Evolutionary conservation across 2,329 filamentous ascomycete species (phyloP).

Genomic region (Hirsutella thompsonii): DNA sequence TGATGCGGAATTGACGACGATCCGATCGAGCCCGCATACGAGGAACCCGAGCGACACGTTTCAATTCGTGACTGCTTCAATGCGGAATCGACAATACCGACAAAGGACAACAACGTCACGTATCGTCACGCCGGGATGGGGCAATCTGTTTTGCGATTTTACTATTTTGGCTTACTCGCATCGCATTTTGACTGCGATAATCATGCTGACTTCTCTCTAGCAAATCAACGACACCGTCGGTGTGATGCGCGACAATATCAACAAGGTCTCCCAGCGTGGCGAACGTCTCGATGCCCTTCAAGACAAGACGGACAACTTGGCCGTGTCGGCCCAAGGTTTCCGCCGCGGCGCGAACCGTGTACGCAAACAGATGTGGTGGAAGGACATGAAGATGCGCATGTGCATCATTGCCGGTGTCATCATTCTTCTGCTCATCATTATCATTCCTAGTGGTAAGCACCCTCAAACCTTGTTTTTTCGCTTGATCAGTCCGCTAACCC

Average conservation of each 20-base stretch:
- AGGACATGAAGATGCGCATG: slow-evolving; percentile 99
- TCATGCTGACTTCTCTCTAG: slow-evolving; percentile 32
- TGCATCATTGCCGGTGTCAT: slow-evolving; percentile 87
- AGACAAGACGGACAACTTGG: slow-evolving; percentile 91
- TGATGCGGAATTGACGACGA: no score
- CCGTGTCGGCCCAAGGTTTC: slow-evolving; percentile 87
- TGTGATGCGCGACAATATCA: slow-evolving; percentile 96
- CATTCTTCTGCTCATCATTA: slow-evolving; percentile 83
- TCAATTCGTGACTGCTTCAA: no score
- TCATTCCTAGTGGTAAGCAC: slow-evolving; percentile 70
- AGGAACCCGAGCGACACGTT: no score
- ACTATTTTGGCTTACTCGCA: neutral
- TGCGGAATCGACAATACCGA: no score
- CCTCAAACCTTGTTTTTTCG: neutral
- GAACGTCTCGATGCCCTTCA: slow-evolving; percentile 77
- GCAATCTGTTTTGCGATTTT: neutral
- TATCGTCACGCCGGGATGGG: no score
- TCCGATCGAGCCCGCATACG: no score
- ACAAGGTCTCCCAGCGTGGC: slow-evolving; percentile 89
- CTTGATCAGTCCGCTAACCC: neutral
- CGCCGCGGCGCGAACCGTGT: slow-evolving; percentile 92
- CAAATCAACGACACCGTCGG: slow-evolving; percentile 95
- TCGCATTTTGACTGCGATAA: slow-evolving; percentile 5
- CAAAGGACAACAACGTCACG: no score
- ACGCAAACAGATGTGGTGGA: slow-evolving; percentile 99